phyloP scores from a whole-genome alignment of 164 flowering plant genomes.

The Vitis vinifera region ASM3070453v1 NC_081818.1:342501-343000 shows the following conservation, averaged over 20 bases:
- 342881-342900: constrained; percentile 38
- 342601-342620: constrained; percentile 41
- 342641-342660: constrained; percentile 39
- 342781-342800: constrained; percentile 48
- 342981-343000: constrained; percentile 53
- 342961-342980: constrained; percentile 48
- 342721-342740: constrained; percentile 58
- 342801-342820: constrained; percentile 48
- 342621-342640: constrained; percentile 39
- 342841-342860: constrained; percentile 25
- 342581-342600: not conserved
- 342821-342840: constrained; percentile 31
- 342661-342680: constrained; percentile 44
- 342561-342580: not conserved
- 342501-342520: no score
- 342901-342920: constrained; percentile 30
- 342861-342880: constrained; percentile 41
- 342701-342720: constrained; percentile 49
- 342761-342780: constrained; percentile 30
- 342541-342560: not conserved
- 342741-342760: constrained; percentile 55
- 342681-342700: constrained; percentile 34
- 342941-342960: constrained; percentile 44
- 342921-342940: constrained; percentile 42
- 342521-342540: no score